Evolutionary conservation across 805 yeast species (phyloP), one percentile per base, ranked within the genome.

Genomic region (Grigorovia yakushimaensis): DNA sequence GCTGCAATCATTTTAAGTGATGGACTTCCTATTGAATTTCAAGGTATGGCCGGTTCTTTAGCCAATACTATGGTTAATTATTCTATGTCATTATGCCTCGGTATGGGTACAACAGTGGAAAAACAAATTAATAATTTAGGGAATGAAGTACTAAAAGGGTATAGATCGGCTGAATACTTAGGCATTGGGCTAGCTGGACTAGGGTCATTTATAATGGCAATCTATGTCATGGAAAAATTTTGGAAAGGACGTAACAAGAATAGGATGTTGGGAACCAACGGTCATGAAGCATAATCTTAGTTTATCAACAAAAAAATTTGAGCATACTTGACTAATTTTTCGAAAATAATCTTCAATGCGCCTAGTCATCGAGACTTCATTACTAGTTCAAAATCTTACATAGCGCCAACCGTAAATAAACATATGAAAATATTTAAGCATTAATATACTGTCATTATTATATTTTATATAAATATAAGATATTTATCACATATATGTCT

Each of bases 11-110:
- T 81, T 13, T 61, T 84, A 39, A 74, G 82, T 7, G 79, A 79
- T 50, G 67, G 67, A 42, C 66, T 84, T 36, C 88, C 89, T 0
- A 61, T 69, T 43, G 69, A 73, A 49, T 78, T 80, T 54, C 93
- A 84, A 64, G 93, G 91, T 8, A 77, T 82, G 73, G 89, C 88
- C 0, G 88, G 88, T 0, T 81, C 88, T 0, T 66, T 84, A 44
- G 81, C 82, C 4, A 73, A 81, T 19, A 83, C 93, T 0, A 78
- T 81, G 54, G 78, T 81, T 11, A 84, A 81, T 60, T 84, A 84
- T 59, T 78, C 88, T 0, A 81, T 77, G 58, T 78, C 88, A 0
- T 60, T 84, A n/a, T 78, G 81, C 36, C 66, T 84, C 30, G 91
- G 88, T 9, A 67, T 84, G 40, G 83, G 85, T 3, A 79, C 81